Evolutionary conservation across 805 yeast species (phyloP), one percentile per base, ranked within the genome.

Genomic region (Brettanomyces naardenensis): DNA sequence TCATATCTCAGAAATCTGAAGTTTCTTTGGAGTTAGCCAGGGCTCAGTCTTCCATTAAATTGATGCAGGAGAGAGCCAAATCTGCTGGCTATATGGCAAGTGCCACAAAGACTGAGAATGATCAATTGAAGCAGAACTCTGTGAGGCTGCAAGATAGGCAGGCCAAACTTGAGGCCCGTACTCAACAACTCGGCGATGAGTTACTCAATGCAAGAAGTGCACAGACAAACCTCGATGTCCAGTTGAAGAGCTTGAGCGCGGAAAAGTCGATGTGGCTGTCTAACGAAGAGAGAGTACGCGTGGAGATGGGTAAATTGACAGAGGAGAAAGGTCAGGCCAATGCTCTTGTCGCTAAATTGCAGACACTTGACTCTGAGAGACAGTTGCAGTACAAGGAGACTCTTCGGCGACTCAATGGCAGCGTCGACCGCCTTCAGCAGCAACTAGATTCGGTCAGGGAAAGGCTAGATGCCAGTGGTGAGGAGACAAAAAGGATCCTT

Each of bases 261-360:
- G 90, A 83, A 46, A 73, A 68, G 40, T 59, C 65, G 4, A 51
- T 77, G 30, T 67, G 76, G 66, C 57, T 63, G 28, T 50, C 73
- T 0, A 49, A 70, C 11, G 79, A 77, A 44, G 54, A 60, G 14
- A 62, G 80, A 9, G 54, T 83, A 22, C 61, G 68, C 23, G 59
- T 61, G 11, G 86, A 82, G 43, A 66, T 77, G 30, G 58, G 61
- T 6, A 69, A 65, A 21, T 58, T 83, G 39, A 60, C 67, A 32
- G 67, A 68, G 3, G 95, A 87, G 51, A 77, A 74, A 47, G 56
- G 69, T 5, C 68, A 74, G 37, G 60, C 85, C 29, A 78, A 71
- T 46, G 68, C 73, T 3, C 63, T 78, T 41, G 68, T 83, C 7
- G 55, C 71, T 6, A 80, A 71, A 47, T 59, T 85, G 32, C 90